phyloP scores from a whole-genome alignment of 2,329 filamentous ascomycete species.

The Aspergillus vadensis region DNA sequence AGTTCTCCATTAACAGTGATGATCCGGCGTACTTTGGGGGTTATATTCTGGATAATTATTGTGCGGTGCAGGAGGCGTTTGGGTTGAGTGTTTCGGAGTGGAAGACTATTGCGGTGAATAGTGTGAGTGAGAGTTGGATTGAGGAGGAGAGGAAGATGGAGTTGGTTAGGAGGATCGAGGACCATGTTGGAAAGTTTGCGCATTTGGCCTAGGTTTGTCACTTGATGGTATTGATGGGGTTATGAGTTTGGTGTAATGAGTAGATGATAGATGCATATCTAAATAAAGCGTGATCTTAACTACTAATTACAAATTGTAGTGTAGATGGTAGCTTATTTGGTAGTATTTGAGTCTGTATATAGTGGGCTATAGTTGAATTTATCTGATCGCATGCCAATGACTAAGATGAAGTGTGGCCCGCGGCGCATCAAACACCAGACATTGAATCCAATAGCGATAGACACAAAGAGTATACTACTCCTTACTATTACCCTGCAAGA shows the following conservation, averaged over 20 bases:
- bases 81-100: constrained; percentile 65
- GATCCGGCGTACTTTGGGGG: constrained; percentile 76
- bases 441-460: background rate
- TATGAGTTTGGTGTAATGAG: background rate
- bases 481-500: background rate
- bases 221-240: background rate
- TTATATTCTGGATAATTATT: constrained; percentile 75
- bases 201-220: constrained; percentile 3
- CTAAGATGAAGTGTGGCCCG: background rate
- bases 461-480: background rate
- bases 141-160: constrained; percentile 62
- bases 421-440: background rate
- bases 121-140: constrained; percentile 72
- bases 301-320: background rate
- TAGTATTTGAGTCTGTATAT: background rate
- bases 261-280: background rate
- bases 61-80: constrained; percentile 73
- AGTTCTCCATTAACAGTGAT: constrained; percentile 73
- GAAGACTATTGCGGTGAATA: constrained; percentile 62
- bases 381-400: no score
- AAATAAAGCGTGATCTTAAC: no score
- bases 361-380: no score
- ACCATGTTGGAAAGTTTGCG: constrained; percentile 31
- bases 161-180: constrained; percentile 48
- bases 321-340: background rate